A percentile compares a stretch with the other conserved stretches of the same genome.
Conservation (phyloP, 768 basidiomycete genomes). For the Mycena epipterygia region DNA sequence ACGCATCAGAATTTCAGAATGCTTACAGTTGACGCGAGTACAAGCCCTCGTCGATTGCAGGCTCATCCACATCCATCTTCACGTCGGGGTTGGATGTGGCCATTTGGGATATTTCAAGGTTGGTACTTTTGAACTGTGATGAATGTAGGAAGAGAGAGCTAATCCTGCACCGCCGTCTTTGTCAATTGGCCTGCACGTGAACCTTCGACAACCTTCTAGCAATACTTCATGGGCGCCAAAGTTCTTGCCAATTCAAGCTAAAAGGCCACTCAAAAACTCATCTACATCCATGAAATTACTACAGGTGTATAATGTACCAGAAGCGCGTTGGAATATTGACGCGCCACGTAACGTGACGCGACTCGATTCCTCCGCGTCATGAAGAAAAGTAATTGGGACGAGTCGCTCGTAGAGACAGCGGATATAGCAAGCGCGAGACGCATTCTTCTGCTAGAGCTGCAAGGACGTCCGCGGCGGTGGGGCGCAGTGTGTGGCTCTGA, state of each 20-base stretch:
- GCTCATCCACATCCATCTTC: constrained; percentile 89
- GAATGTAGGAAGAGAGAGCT: constrained; percentile 8
- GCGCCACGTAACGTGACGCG: constrained; percentile 16
- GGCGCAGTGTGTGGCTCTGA: neutral
- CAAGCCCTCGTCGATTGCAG: constrained; percentile 91
- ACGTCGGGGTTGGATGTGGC: constrained; percentile 54
- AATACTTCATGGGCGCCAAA: neutral
- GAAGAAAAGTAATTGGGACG: neutral
- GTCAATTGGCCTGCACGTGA: constrained; percentile 5
- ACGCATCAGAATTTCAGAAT: constrained; percentile 29
- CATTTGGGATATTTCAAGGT: constrained; percentile 46
- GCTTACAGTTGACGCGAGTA: constrained; percentile 95
- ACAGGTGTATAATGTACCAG: neutral
- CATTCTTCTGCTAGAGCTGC: constrained; percentile 24
- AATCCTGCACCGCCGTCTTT: constrained; percentile 13
- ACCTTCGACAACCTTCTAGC: constrained; percentile 24
- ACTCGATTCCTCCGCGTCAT: neutral
- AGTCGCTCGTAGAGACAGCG: neutral
- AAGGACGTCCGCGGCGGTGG: constrained; percentile 23
- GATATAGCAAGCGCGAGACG: constrained; percentile 5
- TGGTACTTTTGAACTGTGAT: constrained; percentile 27
- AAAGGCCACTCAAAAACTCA: neutral
- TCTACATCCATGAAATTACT: neutral
- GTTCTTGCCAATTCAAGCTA: neutral
- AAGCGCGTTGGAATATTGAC: constrained; percentile 24